Conservation (phyloP, 768 basidiomycete genomes). For the Agrocybe pediades region DNA sequence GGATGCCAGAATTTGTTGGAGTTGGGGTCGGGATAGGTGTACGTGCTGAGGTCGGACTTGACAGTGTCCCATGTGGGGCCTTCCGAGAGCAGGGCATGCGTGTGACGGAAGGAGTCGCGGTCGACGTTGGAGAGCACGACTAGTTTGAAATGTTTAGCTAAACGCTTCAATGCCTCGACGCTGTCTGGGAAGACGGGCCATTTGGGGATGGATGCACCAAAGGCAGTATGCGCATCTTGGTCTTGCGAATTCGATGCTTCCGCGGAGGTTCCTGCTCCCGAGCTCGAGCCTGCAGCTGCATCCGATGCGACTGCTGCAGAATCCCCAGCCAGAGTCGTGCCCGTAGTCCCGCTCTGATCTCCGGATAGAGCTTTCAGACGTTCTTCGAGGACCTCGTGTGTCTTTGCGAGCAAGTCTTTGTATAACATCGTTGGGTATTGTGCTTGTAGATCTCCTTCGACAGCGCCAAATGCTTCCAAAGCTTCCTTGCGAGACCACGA, state of each 20-base stretch:
- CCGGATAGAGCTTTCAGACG: slow-evolving; percentile 34
- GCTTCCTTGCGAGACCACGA: slow-evolving; percentile 53
- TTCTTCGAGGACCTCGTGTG: slow-evolving; percentile 37
- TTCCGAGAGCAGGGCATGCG: slow-evolving; percentile 56
- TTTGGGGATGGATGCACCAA: slow-evolving; percentile 58
- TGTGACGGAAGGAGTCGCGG: slow-evolving; percentile 58
- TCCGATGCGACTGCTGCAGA: slow-evolving; percentile 5
- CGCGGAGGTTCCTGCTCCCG: slow-evolving; percentile 16
- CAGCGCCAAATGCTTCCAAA: slow-evolving; percentile 48
- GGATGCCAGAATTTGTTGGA: slow-evolving; percentile 45
- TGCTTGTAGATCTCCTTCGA: slow-evolving; percentile 59
- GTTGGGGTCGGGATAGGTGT: slow-evolving; percentile 34
- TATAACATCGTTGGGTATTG: slow-evolving; percentile 64
- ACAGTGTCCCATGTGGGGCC: slow-evolving; percentile 25
- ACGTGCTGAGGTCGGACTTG: slow-evolving; percentile 22
- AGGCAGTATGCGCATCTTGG: slow-evolving; percentile 40
- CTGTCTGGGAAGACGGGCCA: slow-evolving; percentile 77
- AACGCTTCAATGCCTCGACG: slow-evolving; percentile 53
- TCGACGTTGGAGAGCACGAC: slow-evolving; percentile 81
- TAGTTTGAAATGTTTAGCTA: slow-evolving; percentile 67
- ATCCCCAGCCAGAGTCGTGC: neutral
- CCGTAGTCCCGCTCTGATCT: slow-evolving; percentile 4
- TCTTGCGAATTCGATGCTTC: slow-evolving; percentile 2
- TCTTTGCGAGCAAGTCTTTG: slow-evolving; percentile 57
- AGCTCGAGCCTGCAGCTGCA: slow-evolving; percentile 12